phyloP scores from a whole-genome alignment of 805 yeast genomes.

The Grigorovia jiainica region DNA sequence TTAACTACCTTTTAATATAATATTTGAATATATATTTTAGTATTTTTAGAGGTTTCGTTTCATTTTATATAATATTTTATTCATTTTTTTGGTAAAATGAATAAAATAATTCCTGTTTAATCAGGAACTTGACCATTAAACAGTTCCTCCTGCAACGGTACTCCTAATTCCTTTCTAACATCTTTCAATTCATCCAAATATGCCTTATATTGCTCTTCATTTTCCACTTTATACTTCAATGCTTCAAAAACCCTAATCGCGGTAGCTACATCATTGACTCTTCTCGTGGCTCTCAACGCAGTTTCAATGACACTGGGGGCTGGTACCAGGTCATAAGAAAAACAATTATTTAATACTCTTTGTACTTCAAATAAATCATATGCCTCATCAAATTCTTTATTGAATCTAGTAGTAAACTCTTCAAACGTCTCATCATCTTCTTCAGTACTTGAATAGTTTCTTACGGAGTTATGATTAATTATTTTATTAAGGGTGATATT shows the following conservation, averaged over 20 bases:
- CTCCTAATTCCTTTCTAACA: slow-evolving; percentile 84
- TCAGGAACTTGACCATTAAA: too few species aligned
- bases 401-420: slow-evolving; percentile 85
- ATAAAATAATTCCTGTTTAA: too few species aligned
- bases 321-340: slow-evolving; percentile 97
- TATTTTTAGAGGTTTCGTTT: too few species aligned
- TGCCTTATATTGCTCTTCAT: slow-evolving; percentile 86
- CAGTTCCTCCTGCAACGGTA: slow-evolving; percentile 86
- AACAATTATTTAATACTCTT: slow-evolving; percentile 95
- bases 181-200: slow-evolving; percentile 91
- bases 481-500: not conserved
- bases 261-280: slow-evolving; percentile 97
- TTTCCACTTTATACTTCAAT: slow-evolving; percentile 91
- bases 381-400: slow-evolving; percentile 92
- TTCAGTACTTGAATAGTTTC: slow-evolving; percentile 62
- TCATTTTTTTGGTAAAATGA: too few species aligned
- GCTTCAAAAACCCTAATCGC: slow-evolving; percentile 98
- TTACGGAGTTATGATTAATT: slow-evolving; percentile 16
- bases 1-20: too few species aligned
- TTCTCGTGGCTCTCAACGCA: slow-evolving; percentile 96
- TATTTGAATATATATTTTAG: too few species aligned
- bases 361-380: slow-evolving; percentile 80
- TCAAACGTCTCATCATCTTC: slow-evolving; percentile 91
- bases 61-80: too few species aligned
- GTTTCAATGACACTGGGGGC: slow-evolving; percentile 93